These are phyloP conservation scores for Bromus sterilis DNA, from an alignment of 176 grass and related monocot species.

Conservation along the genomic window DNA sequence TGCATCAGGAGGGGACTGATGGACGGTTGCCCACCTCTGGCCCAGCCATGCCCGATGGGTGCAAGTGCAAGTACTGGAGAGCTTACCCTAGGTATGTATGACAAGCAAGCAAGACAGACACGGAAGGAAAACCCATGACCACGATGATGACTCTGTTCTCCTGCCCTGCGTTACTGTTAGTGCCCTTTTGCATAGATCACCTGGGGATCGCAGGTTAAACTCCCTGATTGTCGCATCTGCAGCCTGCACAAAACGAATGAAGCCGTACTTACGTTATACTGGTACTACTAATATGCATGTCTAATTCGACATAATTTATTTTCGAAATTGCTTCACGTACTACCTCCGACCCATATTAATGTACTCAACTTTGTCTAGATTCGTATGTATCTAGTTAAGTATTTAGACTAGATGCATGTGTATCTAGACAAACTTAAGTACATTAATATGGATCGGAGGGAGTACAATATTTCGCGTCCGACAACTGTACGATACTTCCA, in stretches of 20 bases:
- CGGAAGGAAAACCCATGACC: conserved; percentile 8
- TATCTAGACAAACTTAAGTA: no score
- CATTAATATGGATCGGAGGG: no score
- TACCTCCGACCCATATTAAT: no score
- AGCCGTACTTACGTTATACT: not conserved
- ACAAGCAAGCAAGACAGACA: conserved; percentile 2
- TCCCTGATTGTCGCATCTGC: not conserved
- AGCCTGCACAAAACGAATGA: not conserved
- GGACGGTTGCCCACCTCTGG: not conserved
- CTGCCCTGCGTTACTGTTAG: not conserved
- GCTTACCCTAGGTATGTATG: not conserved
- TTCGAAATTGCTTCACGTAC: no score
- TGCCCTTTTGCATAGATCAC: conserved; percentile 16
- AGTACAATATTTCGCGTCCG: no score
- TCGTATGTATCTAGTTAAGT: no score
- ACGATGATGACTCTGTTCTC: not conserved
- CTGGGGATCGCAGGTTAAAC: conserved; percentile 13
- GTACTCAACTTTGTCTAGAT: no score
- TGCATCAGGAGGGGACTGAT: conserved; percentile 19
- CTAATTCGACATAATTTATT: not conserved
- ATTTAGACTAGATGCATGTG: no score
- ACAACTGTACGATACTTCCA: no score
- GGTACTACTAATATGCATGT: not conserved
- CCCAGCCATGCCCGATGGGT: conserved; percentile 5
- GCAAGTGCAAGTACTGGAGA: not conserved